Base-by-base conservation (phyloP, 495 filamentous ascomycete genomes). In the Pyrenopolyporus hunteri region DNA sequence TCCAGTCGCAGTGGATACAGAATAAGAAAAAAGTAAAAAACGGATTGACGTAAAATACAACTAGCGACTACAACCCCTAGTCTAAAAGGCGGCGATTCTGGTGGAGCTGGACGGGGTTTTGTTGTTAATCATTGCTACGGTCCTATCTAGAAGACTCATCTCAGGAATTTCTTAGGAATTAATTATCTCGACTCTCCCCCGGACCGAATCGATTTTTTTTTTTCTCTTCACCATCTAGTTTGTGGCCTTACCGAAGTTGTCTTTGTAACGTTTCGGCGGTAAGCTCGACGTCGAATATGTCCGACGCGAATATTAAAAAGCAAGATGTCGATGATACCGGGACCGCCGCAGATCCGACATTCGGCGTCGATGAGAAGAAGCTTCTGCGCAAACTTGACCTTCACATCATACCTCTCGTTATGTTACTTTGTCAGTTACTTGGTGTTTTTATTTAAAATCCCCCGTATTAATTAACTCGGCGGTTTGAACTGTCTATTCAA, bases 311-410 rank as follows among this genome's bases (percentile, higher is more conserved):
- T 23, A 47, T 60, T 19, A 14, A 25, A 33, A 19, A 32, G 33
- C 56, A 60, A 10, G 63, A 60, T 36, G 48, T 36, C 16, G 49
- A 47, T n/a, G 31, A n/a, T n/a, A n/a, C 26, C 23, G 60, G 36
- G 22, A 20, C 25, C 11, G 44, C 33, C 25, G 39, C 51, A 40
- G 64, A 58, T 16, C 52, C 52, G 22, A 48, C 35, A 6, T 49
- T 67, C 17, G 56, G 42, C 0, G 63, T 59, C 0, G 59, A 71
- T 39, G 73, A 75, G 51, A 72, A 64, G 52, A 73, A 70, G 29
- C 59, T 76, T 16, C 23, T 78, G 48, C 71, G 73, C 31, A 78
- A 76, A 58, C 47, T 76, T 48, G 75, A 78, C 54, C 19, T 53
- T 10, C 60, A 72, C 31, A 55, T 78, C n/a, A 67, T 76, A 20